Conservation (phyloP, 164 flowering plant species). For the Sedum album region DNA sequence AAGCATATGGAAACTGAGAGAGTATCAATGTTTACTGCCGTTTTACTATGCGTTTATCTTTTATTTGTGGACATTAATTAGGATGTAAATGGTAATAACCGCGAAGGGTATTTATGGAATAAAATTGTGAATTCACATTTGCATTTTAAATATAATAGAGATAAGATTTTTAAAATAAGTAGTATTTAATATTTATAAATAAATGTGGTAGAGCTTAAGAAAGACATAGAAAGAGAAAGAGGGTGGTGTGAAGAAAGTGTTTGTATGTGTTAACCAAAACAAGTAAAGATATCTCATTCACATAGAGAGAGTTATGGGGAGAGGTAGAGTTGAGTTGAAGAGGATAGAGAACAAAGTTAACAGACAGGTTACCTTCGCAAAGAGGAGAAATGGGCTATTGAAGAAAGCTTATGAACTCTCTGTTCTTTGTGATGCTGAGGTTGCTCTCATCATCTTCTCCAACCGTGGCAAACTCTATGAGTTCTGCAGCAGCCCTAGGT, state of each 20-base stretch:
- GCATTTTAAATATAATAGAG: too few species aligned
- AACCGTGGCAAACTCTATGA: slow-evolving; percentile 43
- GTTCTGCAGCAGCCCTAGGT: slow-evolving; percentile 37
- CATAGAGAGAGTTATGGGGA: slow-evolving; percentile 21
- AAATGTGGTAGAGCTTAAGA: neutral
- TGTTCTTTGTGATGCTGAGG: slow-evolving; percentile 43
- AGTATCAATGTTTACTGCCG: too few species aligned
- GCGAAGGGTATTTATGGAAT: too few species aligned
- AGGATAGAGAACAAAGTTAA: slow-evolving; percentile 50
- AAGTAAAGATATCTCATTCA: neutral
- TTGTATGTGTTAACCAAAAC: slow-evolving; percentile 6
- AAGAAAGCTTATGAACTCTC: slow-evolving; percentile 47
- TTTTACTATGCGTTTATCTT: too few species aligned
- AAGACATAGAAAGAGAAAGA: neutral
- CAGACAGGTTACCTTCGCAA: slow-evolving; percentile 44
- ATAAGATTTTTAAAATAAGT: too few species aligned
- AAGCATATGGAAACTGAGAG: too few species aligned
- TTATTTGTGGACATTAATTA: too few species aligned
- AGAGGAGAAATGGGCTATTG: slow-evolving; percentile 36
- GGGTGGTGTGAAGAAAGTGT: neutral
- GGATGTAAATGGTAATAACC: too few species aligned
- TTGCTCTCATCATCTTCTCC: slow-evolving; percentile 38
- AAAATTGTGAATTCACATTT: too few species aligned
- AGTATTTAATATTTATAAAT: too few species aligned
- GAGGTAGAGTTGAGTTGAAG: slow-evolving; percentile 46